phyloP scores from a whole-genome alignment of 140 eudicot genomes.

The Bidens hawaiensis region DNA sequence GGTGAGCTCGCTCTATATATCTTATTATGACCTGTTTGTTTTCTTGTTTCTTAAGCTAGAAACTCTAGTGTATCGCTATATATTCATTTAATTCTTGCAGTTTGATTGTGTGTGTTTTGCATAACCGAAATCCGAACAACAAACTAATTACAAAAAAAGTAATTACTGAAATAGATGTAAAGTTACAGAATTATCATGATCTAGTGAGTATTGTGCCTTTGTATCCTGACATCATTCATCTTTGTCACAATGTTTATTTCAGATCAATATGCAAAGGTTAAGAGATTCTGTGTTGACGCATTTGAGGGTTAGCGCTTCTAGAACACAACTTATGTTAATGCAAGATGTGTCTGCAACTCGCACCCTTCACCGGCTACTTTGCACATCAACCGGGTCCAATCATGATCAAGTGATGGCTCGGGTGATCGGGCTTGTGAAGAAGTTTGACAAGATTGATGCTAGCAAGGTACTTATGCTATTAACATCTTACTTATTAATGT shows the following conservation, averaged over 20 bases:
- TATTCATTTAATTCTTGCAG: too few relatives aligned
- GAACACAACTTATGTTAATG: constrained; percentile 5
- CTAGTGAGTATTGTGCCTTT: not conserved
- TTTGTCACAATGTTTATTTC: not conserved
- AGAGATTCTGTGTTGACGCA: constrained; percentile 40
- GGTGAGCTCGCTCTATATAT: too few relatives aligned
- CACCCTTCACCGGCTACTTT: constrained; percentile 22
- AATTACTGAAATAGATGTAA: too few relatives aligned
- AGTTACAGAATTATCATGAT: not conserved
- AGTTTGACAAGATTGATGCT: constrained; percentile 65
- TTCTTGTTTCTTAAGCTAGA: too few relatives aligned
- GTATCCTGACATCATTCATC: constrained; percentile 12
- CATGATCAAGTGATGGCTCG: constrained; percentile 43
- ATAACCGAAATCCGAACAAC: too few relatives aligned
- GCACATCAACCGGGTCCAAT: constrained; percentile 36
- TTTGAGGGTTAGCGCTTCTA: constrained; percentile 37
- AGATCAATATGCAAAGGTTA: constrained; percentile 52
- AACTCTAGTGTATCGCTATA: too few relatives aligned
- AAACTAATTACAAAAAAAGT: too few relatives aligned
- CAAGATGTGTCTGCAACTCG: constrained; percentile 15
- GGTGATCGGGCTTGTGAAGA: constrained; percentile 68
- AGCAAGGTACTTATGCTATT: constrained; percentile 40
- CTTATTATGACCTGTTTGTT: too few relatives aligned
- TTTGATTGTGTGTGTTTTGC: too few relatives aligned
- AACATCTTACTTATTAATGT: not conserved